These are phyloP conservation scores for Penicillium sp. DNA, from an alignment of 2,329 filamentous ascomycete species.

Conservation along the genomic window DNA sequence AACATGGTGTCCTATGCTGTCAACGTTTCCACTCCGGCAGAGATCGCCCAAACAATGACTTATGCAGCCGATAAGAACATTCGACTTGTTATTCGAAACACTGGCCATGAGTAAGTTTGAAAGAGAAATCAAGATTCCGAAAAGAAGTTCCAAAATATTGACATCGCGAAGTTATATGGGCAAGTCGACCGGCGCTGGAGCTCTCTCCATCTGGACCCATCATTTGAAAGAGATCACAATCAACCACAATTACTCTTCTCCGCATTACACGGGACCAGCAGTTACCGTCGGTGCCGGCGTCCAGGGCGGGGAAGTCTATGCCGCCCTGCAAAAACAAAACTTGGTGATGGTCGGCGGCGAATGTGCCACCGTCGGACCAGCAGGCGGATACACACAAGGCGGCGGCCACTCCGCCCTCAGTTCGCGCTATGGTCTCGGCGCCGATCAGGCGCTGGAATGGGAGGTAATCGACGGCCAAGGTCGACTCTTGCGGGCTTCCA, in stretches of 20 bases:
- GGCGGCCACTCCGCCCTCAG: conserved; percentile 46
- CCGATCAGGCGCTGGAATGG: conserved; percentile 48
- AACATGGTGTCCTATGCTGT: conserved; percentile 35
- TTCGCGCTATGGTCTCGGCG: conserved; percentile 45
- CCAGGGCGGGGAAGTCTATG: background rate
- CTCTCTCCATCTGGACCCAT: background rate
- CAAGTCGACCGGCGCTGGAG: conserved; percentile 15
- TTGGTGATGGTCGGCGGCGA: background rate
- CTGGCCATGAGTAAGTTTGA: conserved; percentile 9
- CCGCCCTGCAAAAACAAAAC: background rate
- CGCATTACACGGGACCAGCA: too few relatives aligned
- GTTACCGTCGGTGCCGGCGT: conserved; percentile 29
- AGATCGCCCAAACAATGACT: background rate
- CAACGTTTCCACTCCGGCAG: conserved; percentile 22
- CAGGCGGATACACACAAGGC: conserved; percentile 43
- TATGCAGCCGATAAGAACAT: conserved; percentile 5
- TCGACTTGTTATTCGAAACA: conserved; percentile 8
- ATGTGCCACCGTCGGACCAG: conserved; percentile 19
- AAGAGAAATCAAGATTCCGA: conserved; percentile 3
- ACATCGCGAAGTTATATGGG: conserved; percentile 10
- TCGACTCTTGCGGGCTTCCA: conserved; percentile 34
- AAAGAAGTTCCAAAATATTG: background rate
- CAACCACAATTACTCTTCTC: too few relatives aligned
- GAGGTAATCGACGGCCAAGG: conserved; percentile 45
- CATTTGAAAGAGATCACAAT: background rate